Conservation (phyloP, 108 stramenopile species). For the Pseudonitzschia delicatissima region DNA sequence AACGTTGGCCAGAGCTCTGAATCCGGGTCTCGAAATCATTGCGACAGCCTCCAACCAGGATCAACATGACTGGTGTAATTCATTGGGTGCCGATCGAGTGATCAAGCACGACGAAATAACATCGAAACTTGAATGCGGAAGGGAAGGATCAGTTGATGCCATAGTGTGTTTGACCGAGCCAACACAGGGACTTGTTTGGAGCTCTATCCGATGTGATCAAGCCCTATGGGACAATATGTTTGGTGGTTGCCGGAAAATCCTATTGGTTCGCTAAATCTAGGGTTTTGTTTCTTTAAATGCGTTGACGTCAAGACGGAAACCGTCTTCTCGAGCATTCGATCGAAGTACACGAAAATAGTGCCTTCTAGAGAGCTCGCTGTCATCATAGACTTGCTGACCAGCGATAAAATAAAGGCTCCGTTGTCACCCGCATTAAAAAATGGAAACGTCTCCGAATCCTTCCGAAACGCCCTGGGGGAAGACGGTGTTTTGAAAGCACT, state of each 20-base stretch:
- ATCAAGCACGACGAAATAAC: slow-evolving; percentile 33
- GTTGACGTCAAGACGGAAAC: slow-evolving; percentile 47
- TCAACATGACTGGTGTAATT: slow-evolving; percentile 38
- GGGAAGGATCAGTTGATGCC: slow-evolving; percentile 43
- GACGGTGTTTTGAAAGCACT: slow-evolving; percentile 35
- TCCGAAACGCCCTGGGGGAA: slow-evolving; percentile 24
- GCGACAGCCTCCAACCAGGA: slow-evolving; percentile 33
- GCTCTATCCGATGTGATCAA: slow-evolving; percentile 44
- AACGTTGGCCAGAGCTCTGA: slow-evolving; percentile 26
- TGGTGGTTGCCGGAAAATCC: slow-evolving; percentile 46
- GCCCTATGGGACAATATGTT: slow-evolving; percentile 46
- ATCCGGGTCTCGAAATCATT: slow-evolving; percentile 38
- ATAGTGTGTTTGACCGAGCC: slow-evolving; percentile 56
- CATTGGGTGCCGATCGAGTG: slow-evolving; percentile 26
- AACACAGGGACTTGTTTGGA: slow-evolving; percentile 22
- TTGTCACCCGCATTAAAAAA: slow-evolving; percentile 24
- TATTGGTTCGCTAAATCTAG: slow-evolving; percentile 41
- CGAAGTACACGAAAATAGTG: slow-evolving; percentile 20
- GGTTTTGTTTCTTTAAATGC: slow-evolving; percentile 56
- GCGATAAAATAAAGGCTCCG: slow-evolving; percentile 25
- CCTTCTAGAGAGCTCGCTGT: slow-evolving; percentile 30
- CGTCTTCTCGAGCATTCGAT: slow-evolving; percentile 44
- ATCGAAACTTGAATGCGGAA: slow-evolving; percentile 29
- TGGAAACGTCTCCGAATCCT: slow-evolving; percentile 21
- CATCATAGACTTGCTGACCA: slow-evolving; percentile 24